Evolutionary conservation across 345 rosid species (phyloP).

Genomic region (Eucalyptus marginata): DNA sequence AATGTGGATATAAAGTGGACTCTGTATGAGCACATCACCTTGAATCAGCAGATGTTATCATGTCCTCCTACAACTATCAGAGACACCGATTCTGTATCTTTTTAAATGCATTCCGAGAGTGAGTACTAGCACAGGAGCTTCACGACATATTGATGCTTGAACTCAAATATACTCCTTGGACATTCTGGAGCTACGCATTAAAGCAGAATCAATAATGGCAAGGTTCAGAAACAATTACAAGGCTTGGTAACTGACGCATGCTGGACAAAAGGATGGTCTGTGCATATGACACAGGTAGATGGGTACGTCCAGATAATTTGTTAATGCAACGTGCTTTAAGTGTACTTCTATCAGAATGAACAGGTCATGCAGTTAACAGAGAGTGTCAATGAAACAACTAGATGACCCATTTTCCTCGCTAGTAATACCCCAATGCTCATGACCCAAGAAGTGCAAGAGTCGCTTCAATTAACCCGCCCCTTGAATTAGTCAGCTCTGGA

Average conservation of each 20-base stretch:
- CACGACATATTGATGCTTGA: not conserved
- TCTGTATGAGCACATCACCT: not conserved
- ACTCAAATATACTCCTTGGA: not conserved
- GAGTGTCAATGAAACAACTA: not conserved
- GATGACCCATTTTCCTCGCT: not conserved
- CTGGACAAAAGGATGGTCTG: not conserved
- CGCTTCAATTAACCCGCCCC: not conserved
- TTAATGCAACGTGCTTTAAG: not conserved
- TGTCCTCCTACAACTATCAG: not conserved
- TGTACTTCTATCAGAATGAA: not conserved
- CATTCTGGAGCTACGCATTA: not conserved
- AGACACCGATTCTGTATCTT: not conserved
- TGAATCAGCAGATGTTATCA: not conserved
- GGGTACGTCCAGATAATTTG: not conserved
- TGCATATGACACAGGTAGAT: not conserved
- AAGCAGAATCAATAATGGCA: not conserved
- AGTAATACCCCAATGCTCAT: not conserved
- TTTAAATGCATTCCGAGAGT: not conserved
- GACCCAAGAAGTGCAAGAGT: not conserved
- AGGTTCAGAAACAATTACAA: not conserved
- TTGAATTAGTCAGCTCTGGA: not conserved
- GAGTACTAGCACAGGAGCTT: not conserved
- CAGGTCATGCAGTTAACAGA: not conserved
- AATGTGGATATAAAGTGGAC: not conserved
- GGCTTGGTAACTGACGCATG: not conserved